Base-by-base conservation (phyloP, 1,284 basidiomycete species). In the Leucoagaricus sp. region DNA sequence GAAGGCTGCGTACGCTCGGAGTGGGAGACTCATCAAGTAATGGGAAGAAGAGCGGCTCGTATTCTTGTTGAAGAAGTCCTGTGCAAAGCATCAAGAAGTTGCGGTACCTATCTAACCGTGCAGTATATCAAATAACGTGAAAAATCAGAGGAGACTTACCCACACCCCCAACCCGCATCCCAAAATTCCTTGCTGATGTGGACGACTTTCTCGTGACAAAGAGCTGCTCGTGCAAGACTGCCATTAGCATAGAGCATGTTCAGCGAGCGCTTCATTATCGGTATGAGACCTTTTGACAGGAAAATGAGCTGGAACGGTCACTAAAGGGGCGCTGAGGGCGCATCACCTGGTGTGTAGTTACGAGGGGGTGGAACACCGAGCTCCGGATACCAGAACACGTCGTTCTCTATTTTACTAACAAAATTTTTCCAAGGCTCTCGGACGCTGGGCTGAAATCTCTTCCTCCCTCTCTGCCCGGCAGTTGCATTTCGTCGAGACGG, bases 51-150 rank as follows among this genome's bases (percentile, higher is more conserved):
- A 77, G 57, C 0, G 81, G 80, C 65, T 89, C 86, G 6, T 69
- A 57, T 53, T 70, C 67, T 66, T 93, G 91, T 44, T 78, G 77
- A 75, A 90, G 81, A 15, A 95, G 77, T 4, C 85, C 80, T 0
- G 89, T 78, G 61, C 93, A 92, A 3, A 80, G 77, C 89, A 96
- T 95, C 55, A 92, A 64, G 64, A 89, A 93, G 67, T 94, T 95
- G 29, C 93, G 86, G 67, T 95, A 94, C n/a, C n/a, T n/a, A n/a
- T n/a, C 90, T 92, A 60, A 10, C 55, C 28, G 12, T 55, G 42
- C n/a, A 38, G 49, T 45, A 19, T 42, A 53, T 50, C 49, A 33
- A 53, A 15, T 10, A 13, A 12, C 13, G 2, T 25, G 34, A 44
- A 31, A 31, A 8, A 12, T 17, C 10, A 23, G 3, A 9, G 17